These are phyloP conservation scores for Linnemannia zychae DNA, from an alignment of 192 early-diverging fungal species.

Conservation along the genomic window DNA sequence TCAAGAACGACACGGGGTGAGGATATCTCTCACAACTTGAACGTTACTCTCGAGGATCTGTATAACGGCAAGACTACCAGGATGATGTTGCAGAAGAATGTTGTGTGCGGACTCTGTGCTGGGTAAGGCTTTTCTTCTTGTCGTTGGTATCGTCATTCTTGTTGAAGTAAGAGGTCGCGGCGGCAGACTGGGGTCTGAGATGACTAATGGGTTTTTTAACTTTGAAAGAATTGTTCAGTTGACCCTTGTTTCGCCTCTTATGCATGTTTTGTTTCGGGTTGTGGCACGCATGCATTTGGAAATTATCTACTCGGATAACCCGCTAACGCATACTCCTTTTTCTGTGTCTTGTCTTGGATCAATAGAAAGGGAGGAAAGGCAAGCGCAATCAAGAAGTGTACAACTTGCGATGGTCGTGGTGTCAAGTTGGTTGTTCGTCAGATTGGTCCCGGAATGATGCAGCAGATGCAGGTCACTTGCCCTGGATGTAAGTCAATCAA, in stretches of 20 bases:
- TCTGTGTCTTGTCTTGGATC: slow-evolving; percentile 1
- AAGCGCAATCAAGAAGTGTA: slow-evolving; percentile 78
- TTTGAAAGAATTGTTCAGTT: neutral
- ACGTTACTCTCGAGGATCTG: slow-evolving; percentile 92
- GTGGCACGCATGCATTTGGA: neutral
- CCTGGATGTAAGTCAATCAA: slow-evolving; percentile 68
- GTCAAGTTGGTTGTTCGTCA: slow-evolving; percentile 84
- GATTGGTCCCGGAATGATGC: slow-evolving; percentile 92
- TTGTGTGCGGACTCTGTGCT: slow-evolving; percentile 72
- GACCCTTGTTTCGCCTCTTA: neutral
- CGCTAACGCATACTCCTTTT: neutral
- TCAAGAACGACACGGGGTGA: slow-evolving; percentile 61
- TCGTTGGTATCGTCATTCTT: slow-evolving; percentile 55
- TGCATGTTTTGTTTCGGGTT: slow-evolving; percentile 9
- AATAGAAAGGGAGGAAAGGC: slow-evolving; percentile 89
- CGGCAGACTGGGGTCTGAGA: neutral
- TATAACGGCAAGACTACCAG: slow-evolving; percentile 91
- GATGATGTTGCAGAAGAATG: slow-evolving; percentile 86
- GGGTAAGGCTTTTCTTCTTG: slow-evolving; percentile 59
- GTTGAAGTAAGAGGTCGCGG: neutral
- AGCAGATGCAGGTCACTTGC: slow-evolving; percentile 90
- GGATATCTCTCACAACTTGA: slow-evolving; percentile 78
- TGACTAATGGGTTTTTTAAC: neutral
- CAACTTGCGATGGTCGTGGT: slow-evolving; percentile 84
- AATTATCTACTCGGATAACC: neutral